Conservation (phyloP, 352 stramenopile genomes). For the Pythium brassicae region DNA sequence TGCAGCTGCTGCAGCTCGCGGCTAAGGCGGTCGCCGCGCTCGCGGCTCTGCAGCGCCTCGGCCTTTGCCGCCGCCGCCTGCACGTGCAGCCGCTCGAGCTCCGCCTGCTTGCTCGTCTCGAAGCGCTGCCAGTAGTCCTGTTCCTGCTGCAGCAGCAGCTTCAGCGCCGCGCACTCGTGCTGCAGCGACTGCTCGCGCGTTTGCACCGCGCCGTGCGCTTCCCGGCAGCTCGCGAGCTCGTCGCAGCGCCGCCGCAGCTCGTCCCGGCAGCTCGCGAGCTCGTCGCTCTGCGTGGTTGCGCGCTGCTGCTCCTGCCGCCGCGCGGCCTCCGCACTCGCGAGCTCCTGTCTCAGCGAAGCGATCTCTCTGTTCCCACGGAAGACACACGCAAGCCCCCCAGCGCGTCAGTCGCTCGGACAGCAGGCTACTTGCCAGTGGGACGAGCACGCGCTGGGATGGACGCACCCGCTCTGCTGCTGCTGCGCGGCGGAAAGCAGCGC, state of each 20-base stretch:
- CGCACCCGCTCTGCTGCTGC: slow-evolving; percentile 15
- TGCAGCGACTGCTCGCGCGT: slow-evolving; percentile 20
- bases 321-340: slow-evolving; percentile 14
- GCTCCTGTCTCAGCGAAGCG: slow-evolving; percentile 10
- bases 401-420: too few species aligned
- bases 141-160: slow-evolving; percentile 42
- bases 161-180: slow-evolving; percentile 32
- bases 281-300: slow-evolving; percentile 12
- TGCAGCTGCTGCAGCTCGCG: slow-evolving; percentile 43
- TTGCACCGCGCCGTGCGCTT: slow-evolving; percentile 7
- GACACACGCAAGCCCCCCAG: neutral
- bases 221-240: slow-evolving; percentile 17
- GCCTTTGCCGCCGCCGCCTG: slow-evolving; percentile 28
- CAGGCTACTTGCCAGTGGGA: too few species aligned
- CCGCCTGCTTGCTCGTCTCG: slow-evolving; percentile 16
- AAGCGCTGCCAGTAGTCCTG: slow-evolving; percentile 38
- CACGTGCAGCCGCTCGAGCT: slow-evolving; percentile 27
- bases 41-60: slow-evolving; percentile 22
- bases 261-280: slow-evolving; percentile 16
- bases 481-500: slow-evolving; percentile 23
- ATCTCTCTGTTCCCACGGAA: slow-evolving; percentile 8
- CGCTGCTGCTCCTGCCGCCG: slow-evolving; percentile 9
- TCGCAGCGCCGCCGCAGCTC: slow-evolving; percentile 16
- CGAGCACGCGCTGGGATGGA: too few species aligned
- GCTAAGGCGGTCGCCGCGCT: slow-evolving; percentile 29